phyloP scores from a whole-genome alignment of 495 filamentous ascomycete species.

The Trichoderma parareesei region DNA sequence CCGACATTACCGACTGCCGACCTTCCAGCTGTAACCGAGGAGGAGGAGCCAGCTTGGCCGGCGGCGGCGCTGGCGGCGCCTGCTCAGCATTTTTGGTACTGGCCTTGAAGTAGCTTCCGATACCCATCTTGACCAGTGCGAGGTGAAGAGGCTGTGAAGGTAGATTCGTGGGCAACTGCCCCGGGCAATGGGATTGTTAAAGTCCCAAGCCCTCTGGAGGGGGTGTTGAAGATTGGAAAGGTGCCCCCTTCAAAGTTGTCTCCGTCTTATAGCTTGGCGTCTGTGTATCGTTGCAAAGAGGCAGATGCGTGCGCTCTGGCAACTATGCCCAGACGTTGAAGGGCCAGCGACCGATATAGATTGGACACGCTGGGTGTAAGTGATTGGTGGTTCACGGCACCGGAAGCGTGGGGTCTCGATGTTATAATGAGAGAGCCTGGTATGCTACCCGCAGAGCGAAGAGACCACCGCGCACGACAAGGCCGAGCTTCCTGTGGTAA shows the following conservation, averaged over 20 bases:
- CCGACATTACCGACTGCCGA: conserved; percentile 18
- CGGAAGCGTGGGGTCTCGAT: neutral
- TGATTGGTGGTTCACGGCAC: neutral
- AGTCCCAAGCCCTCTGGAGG: neutral
- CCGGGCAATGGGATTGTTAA: neutral
- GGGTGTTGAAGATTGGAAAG: neutral
- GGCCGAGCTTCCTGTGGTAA: neutral
- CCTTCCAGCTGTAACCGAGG: conserved; percentile 10
- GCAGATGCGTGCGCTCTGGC: neutral
- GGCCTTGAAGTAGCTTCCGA: conserved; percentile 54
- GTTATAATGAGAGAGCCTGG: neutral
- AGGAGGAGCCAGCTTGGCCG: conserved; percentile 8
- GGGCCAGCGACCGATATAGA: neutral
- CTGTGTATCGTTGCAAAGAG: neutral
- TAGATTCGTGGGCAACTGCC: neutral
- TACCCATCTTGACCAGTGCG: conserved; percentile 40
- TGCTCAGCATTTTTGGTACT: conserved; percentile 29
- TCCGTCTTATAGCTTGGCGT: neutral
- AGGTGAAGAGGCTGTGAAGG: neutral
- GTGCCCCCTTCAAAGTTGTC: neutral
- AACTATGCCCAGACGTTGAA: neutral
- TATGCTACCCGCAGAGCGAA: neutral
- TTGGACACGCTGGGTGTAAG: neutral
- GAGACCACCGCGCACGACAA: neutral
- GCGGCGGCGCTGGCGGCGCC: conserved; percentile 12